Evolutionary conservation across 352 stramenopile genomes (phyloP), one percentile per base, ranked within the genome.

Genomic region (Phytopythium aichiense): DNA sequence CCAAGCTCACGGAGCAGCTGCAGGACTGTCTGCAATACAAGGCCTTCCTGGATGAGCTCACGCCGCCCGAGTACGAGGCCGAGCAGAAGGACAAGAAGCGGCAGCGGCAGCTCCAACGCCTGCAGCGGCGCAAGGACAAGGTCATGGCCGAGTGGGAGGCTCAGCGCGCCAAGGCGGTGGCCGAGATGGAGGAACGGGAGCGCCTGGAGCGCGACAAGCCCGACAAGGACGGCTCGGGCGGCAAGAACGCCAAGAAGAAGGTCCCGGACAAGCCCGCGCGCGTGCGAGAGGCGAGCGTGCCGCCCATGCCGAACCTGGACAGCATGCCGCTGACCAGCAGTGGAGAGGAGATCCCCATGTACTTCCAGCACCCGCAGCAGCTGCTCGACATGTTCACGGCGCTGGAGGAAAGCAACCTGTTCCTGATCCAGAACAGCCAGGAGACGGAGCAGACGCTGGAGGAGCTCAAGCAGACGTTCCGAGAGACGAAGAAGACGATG

Each of bases 391-490:
- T 98, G 37, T 98, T 98, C 71, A 95, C 82, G 16, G 77, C 85
- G 4, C 68, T 98, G 30, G 95, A 98, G 71, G 91, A 98, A 63
- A 95, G 94, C 74, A 99, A 98, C 60, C 77, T 98, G 50, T 98
- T 98, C 64, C 64, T 98, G 31, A 98, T 98, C 63, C 91, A 98
- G 67, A 98, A 98, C 74, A 96, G 84, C 58, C 92, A 98, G 67
- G 92, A 98, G 64, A 98, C 93, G 0, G 94, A 98, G 73, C 92
- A 98, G 67, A 95, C 91, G 25, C 80, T 98, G 0, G 94, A 98
- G 55, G 94, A 98, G 67, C 87, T 98, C 31, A 97, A 97, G 67
- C 87, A 97, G 62, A 93, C 83, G 71, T 98, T 94, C 69, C 77
- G 83, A n/a, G 83, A 94, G 43, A 97, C 90, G 1, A 92, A 95